A percentile compares a stretch with the other conserved stretches of the same genome.
phyloP scores from a whole-genome alignment of 2,329 filamentous ascomycete genomes.

The Exserohilum rostratum region DNA sequence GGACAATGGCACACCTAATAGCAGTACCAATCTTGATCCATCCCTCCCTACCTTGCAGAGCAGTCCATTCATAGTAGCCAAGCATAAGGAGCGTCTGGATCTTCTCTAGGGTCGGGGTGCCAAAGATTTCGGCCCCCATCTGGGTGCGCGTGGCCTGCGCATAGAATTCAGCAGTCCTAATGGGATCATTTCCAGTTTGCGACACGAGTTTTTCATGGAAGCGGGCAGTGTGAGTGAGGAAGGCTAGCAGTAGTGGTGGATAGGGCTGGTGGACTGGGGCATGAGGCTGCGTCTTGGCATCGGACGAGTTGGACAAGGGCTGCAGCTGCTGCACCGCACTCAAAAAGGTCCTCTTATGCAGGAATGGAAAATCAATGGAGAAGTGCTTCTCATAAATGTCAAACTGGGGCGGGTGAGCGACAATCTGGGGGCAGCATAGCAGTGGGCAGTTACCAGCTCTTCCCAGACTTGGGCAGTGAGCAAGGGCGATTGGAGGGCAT shows the following conservation, averaged over 20 bases:
- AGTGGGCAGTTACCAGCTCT: conserved; percentile 57
- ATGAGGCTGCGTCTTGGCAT: conserved; percentile 32
- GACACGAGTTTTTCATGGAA: conserved; percentile 63
- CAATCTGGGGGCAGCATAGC: background rate
- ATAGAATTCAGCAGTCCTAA: conserved; percentile 65
- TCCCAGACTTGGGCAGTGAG: conserved; percentile 71
- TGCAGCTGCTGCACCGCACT: conserved; percentile 33
- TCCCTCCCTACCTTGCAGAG: conserved; percentile 65
- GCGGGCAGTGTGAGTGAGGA: conserved; percentile 71
- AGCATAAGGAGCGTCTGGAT: conserved; percentile 74
- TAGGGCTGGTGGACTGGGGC: conserved; percentile 53
- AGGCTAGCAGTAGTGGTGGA: conserved; percentile 65
- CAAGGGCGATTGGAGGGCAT: conserved; percentile 66
- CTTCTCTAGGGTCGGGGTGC: conserved; percentile 62
- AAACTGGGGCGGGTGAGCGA: conserved; percentile 51
- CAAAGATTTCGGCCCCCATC: conserved; percentile 37
- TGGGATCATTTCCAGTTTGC: conserved; percentile 15
- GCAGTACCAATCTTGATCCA: conserved; percentile 69
- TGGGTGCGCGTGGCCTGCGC: conserved; percentile 62
- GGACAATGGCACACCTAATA: conserved; percentile 62
- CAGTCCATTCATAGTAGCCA: conserved; percentile 73
- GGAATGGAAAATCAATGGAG: conserved; percentile 72
- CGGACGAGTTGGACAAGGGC: conserved; percentile 42
- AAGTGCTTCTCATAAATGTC: conserved; percentile 74
- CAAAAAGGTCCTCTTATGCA: conserved; percentile 69